Evolutionary conservation across 2,329 filamentous ascomycete genomes (phyloP), one percentile per base, ranked within the genome.

Genomic region (Didymosphaeria variabile): DNA sequence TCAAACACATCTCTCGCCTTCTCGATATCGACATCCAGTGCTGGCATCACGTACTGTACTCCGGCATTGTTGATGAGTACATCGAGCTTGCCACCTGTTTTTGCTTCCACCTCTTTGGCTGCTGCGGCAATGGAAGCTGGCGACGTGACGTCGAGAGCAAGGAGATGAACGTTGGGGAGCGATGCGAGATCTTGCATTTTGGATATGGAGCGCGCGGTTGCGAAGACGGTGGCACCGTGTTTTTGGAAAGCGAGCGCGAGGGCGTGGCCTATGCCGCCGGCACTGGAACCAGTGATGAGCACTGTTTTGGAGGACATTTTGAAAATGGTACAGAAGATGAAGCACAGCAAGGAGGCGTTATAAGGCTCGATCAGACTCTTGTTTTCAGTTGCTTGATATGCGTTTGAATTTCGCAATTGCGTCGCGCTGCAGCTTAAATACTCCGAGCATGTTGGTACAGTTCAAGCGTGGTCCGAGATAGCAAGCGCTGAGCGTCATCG

Each of bases 241-340:
- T 68, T 71, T 59, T 85, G 78, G 69, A 87, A 88, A 62, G 85
- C 83, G n/a, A 78, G 79, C 3, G 85, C 85, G 17, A 88, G 77
- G 2, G 83, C 79, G 64, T 86, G 79, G 31, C 86, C 86, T 53
- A 87, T 86, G 40, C 84, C 83, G 36, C 84, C 83, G 13, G 17
- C 45, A 23, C 55, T 61, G 51, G 60, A 58, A 5, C 55, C 55
- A 4, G 59, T 55, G 15, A 61, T 58, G 13, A 61, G 51, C 5
- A 61, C 59, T 5, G 59, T 23, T 42, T 55, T 57, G 19, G 45
- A 29, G 12, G 49, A 3, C 49, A 58, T 58, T 3, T 15, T 36
- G 34, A 5, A 15, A 12, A 36, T 36, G 5, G 34, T 6, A 15
- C 10, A 5, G 34, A 12, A 10, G 40, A 21, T 19, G n/a, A 3